Evolutionary conservation across 768 basidiomycete genomes (phyloP).

Genomic region (Panaeolus papilionaceus): DNA sequence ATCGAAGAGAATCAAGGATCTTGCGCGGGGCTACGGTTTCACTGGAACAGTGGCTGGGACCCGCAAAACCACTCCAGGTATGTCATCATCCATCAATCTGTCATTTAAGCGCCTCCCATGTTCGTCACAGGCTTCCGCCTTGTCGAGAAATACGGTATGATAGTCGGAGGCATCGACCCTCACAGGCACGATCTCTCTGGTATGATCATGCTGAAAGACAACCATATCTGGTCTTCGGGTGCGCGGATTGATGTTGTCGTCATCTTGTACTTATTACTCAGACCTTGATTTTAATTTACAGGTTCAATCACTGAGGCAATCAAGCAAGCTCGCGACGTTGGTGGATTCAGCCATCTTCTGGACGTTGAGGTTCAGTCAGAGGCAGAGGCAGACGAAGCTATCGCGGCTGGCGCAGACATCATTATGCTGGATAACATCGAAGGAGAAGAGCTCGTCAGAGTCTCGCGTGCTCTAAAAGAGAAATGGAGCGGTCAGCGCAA

Average conservation of each 20-base stretch:
- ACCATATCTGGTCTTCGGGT: slow-evolving; percentile 98
- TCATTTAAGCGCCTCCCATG: not conserved
- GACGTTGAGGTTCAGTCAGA: slow-evolving; percentile 94
- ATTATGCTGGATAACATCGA: slow-evolving; percentile 96
- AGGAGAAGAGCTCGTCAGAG: slow-evolving; percentile 69
- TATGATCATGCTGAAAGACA: slow-evolving; percentile 99
- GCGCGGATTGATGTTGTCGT: slow-evolving; percentile 27
- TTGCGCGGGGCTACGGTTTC: slow-evolving; percentile 81
- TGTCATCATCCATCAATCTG: slow-evolving; percentile 14
- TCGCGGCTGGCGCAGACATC: slow-evolving; percentile 93
- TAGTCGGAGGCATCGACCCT: slow-evolving; percentile 95
- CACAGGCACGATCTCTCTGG: slow-evolving; percentile 97
- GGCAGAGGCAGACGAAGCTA: slow-evolving; percentile 95
- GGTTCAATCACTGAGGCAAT: slow-evolving; percentile 94
- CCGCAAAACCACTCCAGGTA: slow-evolving; percentile 94
- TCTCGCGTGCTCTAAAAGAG: slow-evolving; percentile 74
- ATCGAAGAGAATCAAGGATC: slow-evolving; percentile 81
- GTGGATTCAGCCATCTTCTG: slow-evolving; percentile 89
- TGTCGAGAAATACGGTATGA: slow-evolving; percentile 99
- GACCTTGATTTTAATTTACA: slow-evolving; percentile 30
- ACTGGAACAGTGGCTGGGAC: slow-evolving; percentile 93
- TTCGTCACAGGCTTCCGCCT: slow-evolving; percentile 77
- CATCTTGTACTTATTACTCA: slow-evolving; percentile 5
- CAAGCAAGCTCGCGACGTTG: slow-evolving; percentile 82
- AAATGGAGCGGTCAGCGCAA: slow-evolving; percentile 83